Evolutionary conservation across 495 filamentous ascomycete species (phyloP).

Genomic region (Bathelium albidoporum): DNA sequence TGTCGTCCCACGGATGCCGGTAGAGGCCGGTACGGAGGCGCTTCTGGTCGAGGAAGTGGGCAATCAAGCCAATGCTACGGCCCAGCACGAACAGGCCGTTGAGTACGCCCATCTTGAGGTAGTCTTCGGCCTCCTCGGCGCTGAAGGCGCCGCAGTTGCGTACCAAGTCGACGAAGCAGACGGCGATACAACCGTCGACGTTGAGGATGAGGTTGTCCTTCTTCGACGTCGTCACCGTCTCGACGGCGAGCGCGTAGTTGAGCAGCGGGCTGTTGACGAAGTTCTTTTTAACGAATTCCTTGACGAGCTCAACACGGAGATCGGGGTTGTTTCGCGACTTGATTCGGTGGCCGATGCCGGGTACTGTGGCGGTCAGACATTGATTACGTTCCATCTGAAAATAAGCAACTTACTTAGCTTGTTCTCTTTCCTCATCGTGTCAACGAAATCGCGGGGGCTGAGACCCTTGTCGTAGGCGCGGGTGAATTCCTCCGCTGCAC

Average conservation of each 20-base stretch:
- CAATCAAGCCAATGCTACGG: constrained; percentile 94
- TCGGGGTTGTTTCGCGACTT: constrained; percentile 99
- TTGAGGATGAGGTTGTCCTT: constrained; percentile 99
- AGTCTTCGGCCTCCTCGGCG: constrained; percentile 71
- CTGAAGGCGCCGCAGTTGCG: constrained; percentile 96
- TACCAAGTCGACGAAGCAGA: constrained; percentile 96
- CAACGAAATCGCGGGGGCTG: constrained; percentile 96
- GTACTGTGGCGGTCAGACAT: constrained; percentile 48
- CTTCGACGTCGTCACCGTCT: constrained; percentile 97
- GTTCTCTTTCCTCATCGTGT: constrained; percentile 98
- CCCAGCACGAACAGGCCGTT: constrained; percentile 99
- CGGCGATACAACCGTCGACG: constrained; percentile 94
- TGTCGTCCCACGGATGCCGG: constrained; percentile 52
- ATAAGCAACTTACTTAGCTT: constrained; percentile 66
- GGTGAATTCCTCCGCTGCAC: constrained; percentile 96
- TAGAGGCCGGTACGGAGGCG: constrained; percentile 93
- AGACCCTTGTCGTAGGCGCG: constrained; percentile 96
- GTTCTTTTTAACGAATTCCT: constrained; percentile 94
- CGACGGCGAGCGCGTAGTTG: constrained; percentile 95
- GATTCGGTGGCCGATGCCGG: constrained; percentile 96
- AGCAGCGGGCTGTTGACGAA: constrained; percentile 96
- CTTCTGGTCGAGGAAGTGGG: constrained; percentile 99
- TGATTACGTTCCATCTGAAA: background rate
- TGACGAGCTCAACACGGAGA: constrained; percentile 97
- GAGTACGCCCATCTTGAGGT: constrained; percentile 88